A percentile compares a stretch with the other conserved stretches of the same genome.
Evolutionary conservation across 2,329 filamentous ascomycete species (phyloP).

Genomic region (Drechmeria coniospora): DNA sequence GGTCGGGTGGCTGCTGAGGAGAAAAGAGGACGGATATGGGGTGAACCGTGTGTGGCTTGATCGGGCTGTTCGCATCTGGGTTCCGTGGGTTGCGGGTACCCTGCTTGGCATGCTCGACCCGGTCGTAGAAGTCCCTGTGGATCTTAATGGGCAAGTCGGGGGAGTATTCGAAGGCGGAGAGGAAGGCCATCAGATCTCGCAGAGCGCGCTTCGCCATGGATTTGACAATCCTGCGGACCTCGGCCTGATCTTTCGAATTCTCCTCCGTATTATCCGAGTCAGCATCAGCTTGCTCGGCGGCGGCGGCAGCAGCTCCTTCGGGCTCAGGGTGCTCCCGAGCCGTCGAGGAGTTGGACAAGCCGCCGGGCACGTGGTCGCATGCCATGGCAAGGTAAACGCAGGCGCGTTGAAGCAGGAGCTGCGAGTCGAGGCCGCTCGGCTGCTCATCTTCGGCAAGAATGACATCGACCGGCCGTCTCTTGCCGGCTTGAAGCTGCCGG

Average conservation of each 20-base stretch:
- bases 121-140: conserved; percentile 39
- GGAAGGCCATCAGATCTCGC: conserved; percentile 57
- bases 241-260: conserved; percentile 7
- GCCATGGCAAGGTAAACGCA: conserved; percentile 58
- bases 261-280: conserved; percentile 4
- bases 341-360: conserved; percentile 21
- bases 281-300: conserved; percentile 4
- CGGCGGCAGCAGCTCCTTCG: not conserved
- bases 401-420: conserved; percentile 63
- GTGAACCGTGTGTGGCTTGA: conserved; percentile 23
- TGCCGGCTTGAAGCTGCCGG: no score
- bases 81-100: conserved; percentile 26
- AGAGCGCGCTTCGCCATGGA: conserved; percentile 61
- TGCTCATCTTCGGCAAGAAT: conserved; percentile 33
- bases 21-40: conserved; percentile 51
- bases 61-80: conserved; percentile 11
- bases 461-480: conserved; percentile 17
- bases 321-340: not conserved
- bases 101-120: conserved; percentile 40
- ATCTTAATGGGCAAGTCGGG: conserved; percentile 49
- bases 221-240: conserved; percentile 49
- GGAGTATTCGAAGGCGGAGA: conserved; percentile 65
- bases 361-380: conserved; percentile 44
- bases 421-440: conserved; percentile 58
- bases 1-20: conserved; percentile 45